A percentile compares a stretch with the other conserved stretches of the same genome.
Conservation (phyloP, 805 yeast species). For the Metschnikowia vanudenii region DNA sequence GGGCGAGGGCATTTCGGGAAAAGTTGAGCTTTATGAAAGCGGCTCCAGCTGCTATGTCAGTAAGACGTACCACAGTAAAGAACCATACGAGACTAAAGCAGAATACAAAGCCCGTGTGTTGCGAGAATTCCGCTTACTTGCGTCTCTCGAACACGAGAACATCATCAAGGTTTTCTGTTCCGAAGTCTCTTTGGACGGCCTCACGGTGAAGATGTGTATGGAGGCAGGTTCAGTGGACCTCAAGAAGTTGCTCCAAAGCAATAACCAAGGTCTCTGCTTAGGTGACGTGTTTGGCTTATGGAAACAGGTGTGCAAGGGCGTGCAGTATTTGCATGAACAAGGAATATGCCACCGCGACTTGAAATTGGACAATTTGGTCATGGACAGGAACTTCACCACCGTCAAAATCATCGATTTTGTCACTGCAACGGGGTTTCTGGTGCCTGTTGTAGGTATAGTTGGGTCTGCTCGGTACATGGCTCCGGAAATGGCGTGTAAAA, state of each 20-base stretch:
- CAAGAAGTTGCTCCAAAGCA: constrained; percentile 12
- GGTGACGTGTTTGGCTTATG: constrained; percentile 31
- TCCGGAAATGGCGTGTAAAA: constrained; percentile 42
- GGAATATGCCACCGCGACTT: constrained; percentile 50
- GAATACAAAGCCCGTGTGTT: constrained; percentile 40
- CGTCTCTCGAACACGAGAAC: constrained; percentile 29
- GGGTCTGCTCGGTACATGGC: constrained; percentile 48
- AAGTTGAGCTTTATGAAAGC: constrained; percentile 27
- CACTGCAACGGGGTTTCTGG: constrained; percentile 24
- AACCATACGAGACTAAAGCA: constrained; percentile 36
- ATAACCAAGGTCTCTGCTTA: background rate
- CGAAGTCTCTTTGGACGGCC: constrained; percentile 23
- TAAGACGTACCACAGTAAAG: constrained; percentile 44
- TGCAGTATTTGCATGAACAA: constrained; percentile 37
- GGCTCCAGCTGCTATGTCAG: constrained; percentile 34
- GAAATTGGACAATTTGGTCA: constrained; percentile 46
- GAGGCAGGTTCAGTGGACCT: constrained; percentile 33
- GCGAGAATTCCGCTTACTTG: constrained; percentile 37
- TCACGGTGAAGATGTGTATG: constrained; percentile 27
- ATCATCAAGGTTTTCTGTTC: constrained; percentile 36
- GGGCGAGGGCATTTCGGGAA: constrained; percentile 36
- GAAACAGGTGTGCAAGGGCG: constrained; percentile 41
- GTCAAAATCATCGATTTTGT: constrained; percentile 48
- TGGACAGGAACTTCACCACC: constrained; percentile 24
- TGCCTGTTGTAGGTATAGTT: constrained; percentile 41